A percentile compares a stretch with the other conserved stretches of the same genome.
phyloP scores from a whole-genome alignment of 306 rosid genomes.

The Adenanthera pavonina region DNA sequence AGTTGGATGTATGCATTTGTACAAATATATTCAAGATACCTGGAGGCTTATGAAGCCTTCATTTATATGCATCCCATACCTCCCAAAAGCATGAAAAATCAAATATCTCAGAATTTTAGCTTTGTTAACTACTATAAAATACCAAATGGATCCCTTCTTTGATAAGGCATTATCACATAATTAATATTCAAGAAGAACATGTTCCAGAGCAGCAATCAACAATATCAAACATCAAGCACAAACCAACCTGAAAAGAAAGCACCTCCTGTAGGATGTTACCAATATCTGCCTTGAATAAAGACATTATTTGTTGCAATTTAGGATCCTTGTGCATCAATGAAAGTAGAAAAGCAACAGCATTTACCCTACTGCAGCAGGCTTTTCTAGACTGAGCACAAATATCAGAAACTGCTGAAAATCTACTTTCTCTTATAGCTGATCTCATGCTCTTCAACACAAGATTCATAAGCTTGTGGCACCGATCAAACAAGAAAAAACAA shows the following conservation, averaged over 20 bases:
- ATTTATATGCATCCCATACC: constrained; percentile 1
- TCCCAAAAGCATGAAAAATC: background rate
- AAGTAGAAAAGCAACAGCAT: constrained; percentile 55
- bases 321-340: constrained; percentile 57
- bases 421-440: constrained; percentile 47
- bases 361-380: constrained; percentile 43
- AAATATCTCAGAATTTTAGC: background rate
- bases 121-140: background rate
- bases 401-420: constrained; percentile 34
- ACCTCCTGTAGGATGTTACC: constrained; percentile 49
- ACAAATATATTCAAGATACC: background rate
- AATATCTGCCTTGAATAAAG: constrained; percentile 56
- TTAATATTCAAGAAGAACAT: constrained; percentile 25
- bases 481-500: constrained; percentile 74
- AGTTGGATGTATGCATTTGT: background rate
- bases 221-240: constrained; percentile 33
- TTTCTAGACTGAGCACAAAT: constrained; percentile 37
- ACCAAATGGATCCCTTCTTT: background rate
- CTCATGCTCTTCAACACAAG: constrained; percentile 64
- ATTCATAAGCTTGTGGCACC: constrained; percentile 61
- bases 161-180: constrained; percentile 17
- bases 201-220: constrained; percentile 15
- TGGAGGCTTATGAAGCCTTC: background rate
- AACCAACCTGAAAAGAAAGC: constrained; percentile 57
- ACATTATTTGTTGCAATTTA: constrained; percentile 49